These are phyloP conservation scores for Penicillium sp. DNA, from an alignment of 2,329 filamentous ascomycete species.

Conservation along the genomic window DNA sequence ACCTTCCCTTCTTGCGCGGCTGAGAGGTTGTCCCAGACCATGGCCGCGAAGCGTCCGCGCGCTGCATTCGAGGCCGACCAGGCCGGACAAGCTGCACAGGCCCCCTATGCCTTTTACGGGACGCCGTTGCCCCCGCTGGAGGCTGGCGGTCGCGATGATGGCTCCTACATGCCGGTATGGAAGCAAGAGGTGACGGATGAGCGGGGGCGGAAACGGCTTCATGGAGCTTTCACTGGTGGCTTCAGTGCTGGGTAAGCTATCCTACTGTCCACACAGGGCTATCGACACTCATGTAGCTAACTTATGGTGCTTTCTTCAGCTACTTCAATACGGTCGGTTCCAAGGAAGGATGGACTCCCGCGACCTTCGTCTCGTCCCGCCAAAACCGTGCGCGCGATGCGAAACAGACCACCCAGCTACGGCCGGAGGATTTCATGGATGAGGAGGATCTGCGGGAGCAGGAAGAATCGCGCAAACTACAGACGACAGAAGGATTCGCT, in stretches of 20 bases:
- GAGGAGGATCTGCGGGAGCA: conserved; percentile 90
- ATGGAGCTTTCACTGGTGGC: conserved; percentile 95
- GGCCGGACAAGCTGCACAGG: conserved; percentile 49
- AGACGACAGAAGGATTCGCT: conserved; percentile 73
- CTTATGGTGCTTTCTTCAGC: conserved; percentile 51
- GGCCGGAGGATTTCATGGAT: conserved; percentile 94
- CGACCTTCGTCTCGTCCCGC: conserved; percentile 88
- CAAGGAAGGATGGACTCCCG: conserved; percentile 95
- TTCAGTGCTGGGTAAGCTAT: conserved; percentile 85
- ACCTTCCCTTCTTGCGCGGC: background rate
- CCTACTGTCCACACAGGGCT: background rate
- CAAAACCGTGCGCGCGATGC: conserved; percentile 72
- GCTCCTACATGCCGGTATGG: conserved; percentile 92
- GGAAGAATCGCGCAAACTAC: conserved; percentile 72
- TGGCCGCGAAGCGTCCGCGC: conserved; percentile 68
- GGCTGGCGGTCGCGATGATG: conserved; percentile 78
- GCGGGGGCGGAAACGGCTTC: conserved; percentile 82
- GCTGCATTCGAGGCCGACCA: conserved; percentile 76
- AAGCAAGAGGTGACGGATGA: conserved; percentile 98
- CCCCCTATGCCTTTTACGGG: conserved; percentile 78
- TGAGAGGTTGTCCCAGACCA: conserved; percentile 6
- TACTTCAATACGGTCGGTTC: conserved; percentile 99
- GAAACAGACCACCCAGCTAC: conserved; percentile 56
- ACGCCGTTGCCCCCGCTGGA: conserved; percentile 81
- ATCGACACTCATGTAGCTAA: background rate